Evolutionary conservation across 257 asterid genomes (phyloP).

Genomic region (Penstemon eatonii): DNA sequence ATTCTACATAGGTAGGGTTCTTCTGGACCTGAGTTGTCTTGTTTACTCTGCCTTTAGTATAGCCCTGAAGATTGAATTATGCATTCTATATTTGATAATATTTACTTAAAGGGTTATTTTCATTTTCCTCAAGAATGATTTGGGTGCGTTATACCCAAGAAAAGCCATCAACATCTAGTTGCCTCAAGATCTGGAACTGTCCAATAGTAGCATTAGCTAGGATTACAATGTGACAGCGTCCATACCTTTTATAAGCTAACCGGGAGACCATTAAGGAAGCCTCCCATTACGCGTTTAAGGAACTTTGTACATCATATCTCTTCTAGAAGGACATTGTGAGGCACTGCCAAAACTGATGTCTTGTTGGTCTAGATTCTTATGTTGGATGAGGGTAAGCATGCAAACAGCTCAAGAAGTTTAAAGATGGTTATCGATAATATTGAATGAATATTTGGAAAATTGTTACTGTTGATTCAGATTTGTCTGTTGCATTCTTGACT

Average conservation of each 20-base stretch:
- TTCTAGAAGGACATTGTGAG: not conserved
- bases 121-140: constrained; percentile 17
- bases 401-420: not conserved
- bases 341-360: constrained; percentile 5
- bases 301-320: not conserved
- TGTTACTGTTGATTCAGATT: not conserved
- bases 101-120: constrained; percentile 5
- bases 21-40: constrained; percentile 12
- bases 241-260: constrained; percentile 8
- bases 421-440: not conserved
- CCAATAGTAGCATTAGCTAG: not conserved
- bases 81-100: not conserved
- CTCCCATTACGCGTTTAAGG: not conserved
- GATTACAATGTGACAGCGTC: constrained; percentile 13
- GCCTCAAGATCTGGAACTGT: constrained; percentile 11
- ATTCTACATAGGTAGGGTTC: not conserved
- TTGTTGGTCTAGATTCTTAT: constrained; percentile 22
- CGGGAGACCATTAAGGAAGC: not conserved
- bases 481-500: constrained; percentile 4
- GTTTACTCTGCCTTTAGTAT: not conserved
- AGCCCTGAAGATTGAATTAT: not conserved
- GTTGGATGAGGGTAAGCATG: constrained; percentile 1
- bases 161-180: not conserved
- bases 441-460: constrained; percentile 5
- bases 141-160: not conserved